A percentile compares a stretch with the other conserved stretches of the same genome.
These are phyloP conservation scores for Monilinia laxa DNA, from an alignment of 2,329 filamentous ascomycete species.

Conservation along the genomic window DNA sequence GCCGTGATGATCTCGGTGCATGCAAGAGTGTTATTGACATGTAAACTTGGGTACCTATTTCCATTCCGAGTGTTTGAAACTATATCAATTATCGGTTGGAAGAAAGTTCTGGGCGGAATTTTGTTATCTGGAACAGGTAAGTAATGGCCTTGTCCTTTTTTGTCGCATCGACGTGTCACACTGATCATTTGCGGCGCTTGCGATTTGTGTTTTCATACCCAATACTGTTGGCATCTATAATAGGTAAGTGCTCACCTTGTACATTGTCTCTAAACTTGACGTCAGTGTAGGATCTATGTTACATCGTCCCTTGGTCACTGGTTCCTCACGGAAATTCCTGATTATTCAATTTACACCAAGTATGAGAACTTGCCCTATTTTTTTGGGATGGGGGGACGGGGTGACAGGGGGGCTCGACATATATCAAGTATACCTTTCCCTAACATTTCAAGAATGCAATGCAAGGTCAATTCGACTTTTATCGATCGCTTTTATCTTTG, in stretches of 20 bases:
- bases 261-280: neutral
- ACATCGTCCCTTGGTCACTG: neutral
- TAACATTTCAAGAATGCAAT: neutral
- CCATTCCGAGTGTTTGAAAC: neutral
- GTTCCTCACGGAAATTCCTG: neutral
- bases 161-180: neutral
- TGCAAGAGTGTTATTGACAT: neutral
- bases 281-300: neutral
- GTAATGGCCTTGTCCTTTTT: neutral
- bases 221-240: neutral
- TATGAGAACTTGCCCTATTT: neutral
- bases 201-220: neutral
- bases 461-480: neutral
- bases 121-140: neutral
- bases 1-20: too few relatives aligned
- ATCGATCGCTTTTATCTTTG: neutral
- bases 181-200: neutral
- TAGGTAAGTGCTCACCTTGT: constrained; percentile 1
- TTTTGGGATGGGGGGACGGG: neutral
- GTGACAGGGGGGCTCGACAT: neutral
- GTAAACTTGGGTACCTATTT: neutral
- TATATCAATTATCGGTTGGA: neutral
- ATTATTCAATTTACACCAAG: neutral
- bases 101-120: neutral
- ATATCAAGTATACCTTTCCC: neutral